A percentile compares a stretch with the other conserved stretches of the same genome.
Conservation (phyloP, 78 protist species). For the Polysphondylium violaceum region DNA sequence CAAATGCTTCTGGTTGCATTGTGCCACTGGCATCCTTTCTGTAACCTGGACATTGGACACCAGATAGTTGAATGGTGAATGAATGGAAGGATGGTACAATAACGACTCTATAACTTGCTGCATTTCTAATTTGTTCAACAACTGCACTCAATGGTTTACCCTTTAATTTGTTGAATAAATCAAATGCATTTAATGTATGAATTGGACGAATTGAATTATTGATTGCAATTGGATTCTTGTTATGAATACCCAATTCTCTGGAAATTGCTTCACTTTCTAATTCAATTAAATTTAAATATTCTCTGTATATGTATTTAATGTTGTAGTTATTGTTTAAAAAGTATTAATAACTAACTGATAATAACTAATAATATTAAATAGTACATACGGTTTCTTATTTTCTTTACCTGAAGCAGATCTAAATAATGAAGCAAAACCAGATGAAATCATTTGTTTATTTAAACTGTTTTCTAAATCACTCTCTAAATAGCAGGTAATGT, state of each 20-base stretch:
- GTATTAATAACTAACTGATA: neutral
- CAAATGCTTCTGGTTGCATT: conserved; percentile 66
- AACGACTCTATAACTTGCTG: conserved; percentile 19
- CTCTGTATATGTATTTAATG: neutral
- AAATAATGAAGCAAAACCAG: conserved; percentile 52
- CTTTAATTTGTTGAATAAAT: conserved; percentile 42
- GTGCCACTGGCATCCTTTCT: conserved; percentile 19
- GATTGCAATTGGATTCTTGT: conserved; percentile 56
- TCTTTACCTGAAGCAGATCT: conserved; percentile 60
- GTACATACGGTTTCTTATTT: conserved; percentile 73
- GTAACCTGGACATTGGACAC: conserved; percentile 67
- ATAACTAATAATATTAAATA: neutral
- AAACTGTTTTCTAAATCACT: conserved; percentile 51
- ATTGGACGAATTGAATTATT: conserved; percentile 36
- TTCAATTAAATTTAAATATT: conserved; percentile 43
- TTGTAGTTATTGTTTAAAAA: neutral
- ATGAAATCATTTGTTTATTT: conserved; percentile 61
- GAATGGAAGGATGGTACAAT: conserved; percentile 62
- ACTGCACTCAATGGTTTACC: conserved; percentile 48
- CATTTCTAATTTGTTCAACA: conserved; percentile 67
- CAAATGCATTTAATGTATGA: conserved; percentile 17
- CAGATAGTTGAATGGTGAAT: conserved; percentile 42
- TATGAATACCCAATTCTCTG: conserved; percentile 57
- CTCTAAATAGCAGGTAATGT: conserved; percentile 39
- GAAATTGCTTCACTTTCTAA: conserved; percentile 37